phyloP scores from a whole-genome alignment of 1,284 basidiomycete genomes.

The Moniliophthora roreri region DNA sequence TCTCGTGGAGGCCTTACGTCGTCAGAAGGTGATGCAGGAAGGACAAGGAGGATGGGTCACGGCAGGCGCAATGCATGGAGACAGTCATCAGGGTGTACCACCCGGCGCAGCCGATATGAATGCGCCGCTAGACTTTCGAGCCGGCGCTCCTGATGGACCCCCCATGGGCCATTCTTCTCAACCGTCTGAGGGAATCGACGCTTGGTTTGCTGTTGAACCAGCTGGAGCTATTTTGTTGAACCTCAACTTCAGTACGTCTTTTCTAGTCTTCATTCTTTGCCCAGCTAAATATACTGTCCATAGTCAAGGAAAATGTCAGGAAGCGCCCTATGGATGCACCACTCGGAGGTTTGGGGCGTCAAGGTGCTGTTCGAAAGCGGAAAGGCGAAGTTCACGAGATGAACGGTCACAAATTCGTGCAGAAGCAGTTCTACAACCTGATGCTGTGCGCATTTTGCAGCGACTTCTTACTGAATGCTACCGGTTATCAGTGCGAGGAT shows the following conservation, averaged over 20 bases:
- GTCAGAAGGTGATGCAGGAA: constrained; percentile 89
- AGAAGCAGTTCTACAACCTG: constrained; percentile 97
- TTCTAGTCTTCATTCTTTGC: background rate
- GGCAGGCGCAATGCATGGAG: constrained; percentile 78
- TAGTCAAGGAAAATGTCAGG: constrained; percentile 95
- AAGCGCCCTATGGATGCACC: constrained; percentile 91
- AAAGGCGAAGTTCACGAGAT: constrained; percentile 99
- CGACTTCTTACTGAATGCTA: constrained; percentile 96
- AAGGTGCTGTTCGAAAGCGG: constrained; percentile 96
- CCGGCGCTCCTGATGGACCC: constrained; percentile 31
- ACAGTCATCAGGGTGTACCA: constrained; percentile 39
- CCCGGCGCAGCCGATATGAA: constrained; percentile 52
- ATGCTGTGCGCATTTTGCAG: constrained; percentile 98
- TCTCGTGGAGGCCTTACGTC: constrained; percentile 90
- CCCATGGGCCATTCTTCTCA: constrained; percentile 26
- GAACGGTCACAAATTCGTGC: constrained; percentile 99
- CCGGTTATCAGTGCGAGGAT: constrained; percentile 99
- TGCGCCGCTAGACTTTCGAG: constrained; percentile 51
- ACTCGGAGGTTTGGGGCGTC: constrained; percentile 87
- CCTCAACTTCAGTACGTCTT: constrained; percentile 83
- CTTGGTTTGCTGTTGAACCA: constrained; percentile 97
- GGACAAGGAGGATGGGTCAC: constrained; percentile 94
- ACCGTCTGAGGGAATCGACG: constrained; percentile 83
- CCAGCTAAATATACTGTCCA: constrained; percentile 16
- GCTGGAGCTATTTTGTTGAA: constrained; percentile 90